Base-by-base conservation (phyloP, 352 stramenopile species). In the Pythium rishiriense region DNA sequence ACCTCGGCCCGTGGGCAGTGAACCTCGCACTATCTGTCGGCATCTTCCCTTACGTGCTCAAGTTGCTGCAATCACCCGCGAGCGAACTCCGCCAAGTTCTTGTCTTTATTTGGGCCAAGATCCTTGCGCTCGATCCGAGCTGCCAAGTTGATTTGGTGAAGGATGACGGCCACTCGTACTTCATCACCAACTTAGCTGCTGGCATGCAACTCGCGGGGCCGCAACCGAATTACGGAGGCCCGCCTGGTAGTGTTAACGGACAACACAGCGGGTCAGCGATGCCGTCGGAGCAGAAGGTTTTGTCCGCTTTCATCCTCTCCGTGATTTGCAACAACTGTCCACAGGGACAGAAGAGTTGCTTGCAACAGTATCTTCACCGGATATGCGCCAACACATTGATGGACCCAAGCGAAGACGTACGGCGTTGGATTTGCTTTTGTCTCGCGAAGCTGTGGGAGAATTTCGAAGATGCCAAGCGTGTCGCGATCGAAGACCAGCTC, bases 21-120 rank as follows among this genome's bases (percentile, higher is more conserved):
- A 95, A 97, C 43, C 62, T 96, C 12, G 88, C 88, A 10, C 75
- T 99, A 2, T 98, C 87, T 17, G 93, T 99, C 39, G 95, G 94
- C 17, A 99, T 99, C 58, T 99, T 99, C 59, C 98, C 97, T 4
- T 99, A 99, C 64, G 97, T 99, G 11, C 82, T 99, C 28, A 99
- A 99, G 74, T 75, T 99, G 9, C 76, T 99, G 11, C 94, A 98
- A 72, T 98, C 90, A 49, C 89, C 96, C 11, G 94, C 96, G 8
- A 92, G 84, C 33, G 97, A 99, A 63, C 94, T 99, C 39, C 97
- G 97, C 10, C 94, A 98, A 53, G 90, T 99, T 7, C 81, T 99
- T 14, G 92, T 96, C 10, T 94, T 93, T 47, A 94, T 96, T 54
- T 96, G 87, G 87, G 85, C 96, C 24, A 98, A 96, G 66, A 98